These are phyloP conservation scores for Phytophthora sp. DNA, from an alignment of 352 stramenopile species.

Conservation along the genomic window DNA sequence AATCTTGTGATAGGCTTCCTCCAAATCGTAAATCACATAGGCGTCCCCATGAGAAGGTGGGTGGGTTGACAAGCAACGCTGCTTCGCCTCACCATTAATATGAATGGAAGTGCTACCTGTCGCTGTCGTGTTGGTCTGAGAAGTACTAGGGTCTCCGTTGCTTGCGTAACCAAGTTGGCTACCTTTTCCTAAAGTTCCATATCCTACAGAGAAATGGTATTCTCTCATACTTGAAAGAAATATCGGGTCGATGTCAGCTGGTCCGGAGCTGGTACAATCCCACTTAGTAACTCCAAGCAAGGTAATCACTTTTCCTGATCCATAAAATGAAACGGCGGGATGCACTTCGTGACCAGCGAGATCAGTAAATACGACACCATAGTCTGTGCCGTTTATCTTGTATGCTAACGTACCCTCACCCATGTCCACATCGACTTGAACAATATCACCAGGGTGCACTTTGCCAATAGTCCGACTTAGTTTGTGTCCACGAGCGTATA, in stretches of 20 bases:
- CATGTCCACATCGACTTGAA: conserved; percentile 92
- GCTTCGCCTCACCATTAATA: conserved; percentile 67
- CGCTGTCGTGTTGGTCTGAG: conserved; percentile 13
- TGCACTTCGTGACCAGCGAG: conserved; percentile 83
- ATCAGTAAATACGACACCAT: conserved; percentile 88
- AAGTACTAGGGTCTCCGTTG: conserved; percentile 37
- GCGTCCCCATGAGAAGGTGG: conserved; percentile 72
- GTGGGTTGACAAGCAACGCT: conserved; percentile 82
- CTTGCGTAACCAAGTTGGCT: conserved; percentile 79
- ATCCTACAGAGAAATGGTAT: conserved; percentile 80
- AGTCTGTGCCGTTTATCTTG: conserved; percentile 91
- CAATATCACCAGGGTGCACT: conserved; percentile 87
- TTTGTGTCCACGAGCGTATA: conserved; percentile 91
- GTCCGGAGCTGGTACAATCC: conserved; percentile 43
- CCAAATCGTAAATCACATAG: conserved; percentile 86
- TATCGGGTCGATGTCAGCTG: conserved; percentile 57
- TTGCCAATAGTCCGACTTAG: conserved; percentile 86
- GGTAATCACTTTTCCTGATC: conserved; percentile 89
- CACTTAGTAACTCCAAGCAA: conserved; percentile 81
- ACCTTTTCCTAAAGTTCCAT: conserved; percentile 80
- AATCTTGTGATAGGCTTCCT: conserved; percentile 59
- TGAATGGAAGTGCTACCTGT: conserved; percentile 47
- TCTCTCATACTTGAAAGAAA: conserved; percentile 83
- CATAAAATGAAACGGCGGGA: conserved; percentile 89
- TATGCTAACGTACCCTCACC: conserved; percentile 83